Evolutionary conservation across 345 rosid genomes (phyloP).

Genomic region (Brassica nigra): DNA sequence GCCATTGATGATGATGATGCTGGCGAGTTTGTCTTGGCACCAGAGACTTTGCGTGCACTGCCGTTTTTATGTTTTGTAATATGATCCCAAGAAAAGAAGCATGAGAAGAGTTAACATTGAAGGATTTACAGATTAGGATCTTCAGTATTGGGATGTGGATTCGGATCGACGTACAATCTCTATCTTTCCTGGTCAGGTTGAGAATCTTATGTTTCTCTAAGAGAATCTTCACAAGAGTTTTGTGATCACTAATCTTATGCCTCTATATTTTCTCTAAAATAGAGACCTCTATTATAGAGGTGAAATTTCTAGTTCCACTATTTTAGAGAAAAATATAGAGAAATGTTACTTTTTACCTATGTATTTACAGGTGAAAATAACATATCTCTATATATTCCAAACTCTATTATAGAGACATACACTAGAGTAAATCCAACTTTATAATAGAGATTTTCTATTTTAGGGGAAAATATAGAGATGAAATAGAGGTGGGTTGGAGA

Average conservation of each 20-base stretch:
- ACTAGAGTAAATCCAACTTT: too few species aligned
- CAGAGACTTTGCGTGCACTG: neutral
- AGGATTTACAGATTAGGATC: neutral
- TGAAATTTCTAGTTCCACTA: too few species aligned
- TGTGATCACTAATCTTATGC: neutral
- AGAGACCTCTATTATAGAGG: too few species aligned
- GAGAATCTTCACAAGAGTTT: neutral
- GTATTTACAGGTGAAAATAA: too few species aligned
- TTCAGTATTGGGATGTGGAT: neutral
- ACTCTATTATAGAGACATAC: too few species aligned
- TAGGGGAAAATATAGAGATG: too few species aligned
- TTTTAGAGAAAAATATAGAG: too few species aligned
- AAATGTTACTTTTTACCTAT: too few species aligned
- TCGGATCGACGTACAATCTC: neutral
- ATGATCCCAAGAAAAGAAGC: constrained; percentile 9
- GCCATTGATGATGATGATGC: neutral
- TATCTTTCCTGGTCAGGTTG: constrained; percentile 12
- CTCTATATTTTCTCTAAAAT: too few species aligned
- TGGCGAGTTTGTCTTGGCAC: constrained; percentile 22
- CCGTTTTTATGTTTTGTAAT: constrained; percentile 15
- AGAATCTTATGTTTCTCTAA: constrained; percentile 27
- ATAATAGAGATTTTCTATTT: too few species aligned
- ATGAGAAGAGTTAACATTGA: constrained; percentile 5
- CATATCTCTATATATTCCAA: too few species aligned
- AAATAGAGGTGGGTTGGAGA: too few species aligned